Conservation (phyloP, 2,329 filamentous ascomycete species). For the Nemania sp. region DNA sequence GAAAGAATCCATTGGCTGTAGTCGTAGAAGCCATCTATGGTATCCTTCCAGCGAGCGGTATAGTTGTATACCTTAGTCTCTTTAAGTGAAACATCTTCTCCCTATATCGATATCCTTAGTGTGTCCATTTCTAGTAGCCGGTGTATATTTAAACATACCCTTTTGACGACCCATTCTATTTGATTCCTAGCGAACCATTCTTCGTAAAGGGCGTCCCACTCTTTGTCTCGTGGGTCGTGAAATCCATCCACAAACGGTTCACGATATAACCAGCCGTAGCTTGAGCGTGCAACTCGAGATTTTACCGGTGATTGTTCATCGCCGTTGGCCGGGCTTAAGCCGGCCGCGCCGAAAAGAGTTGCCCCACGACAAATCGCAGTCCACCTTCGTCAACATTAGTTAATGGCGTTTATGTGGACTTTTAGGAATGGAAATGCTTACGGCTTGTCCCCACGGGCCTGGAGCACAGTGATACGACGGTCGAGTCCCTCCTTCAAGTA, state of each 20-base stretch:
- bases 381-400: slow-evolving; percentile 26
- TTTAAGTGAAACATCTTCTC: slow-evolving; percentile 22
- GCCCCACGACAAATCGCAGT: slow-evolving; percentile 41
- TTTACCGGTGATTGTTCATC: neutral
- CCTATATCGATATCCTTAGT: slow-evolving; percentile 6
- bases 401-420: neutral
- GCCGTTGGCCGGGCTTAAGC: neutral
- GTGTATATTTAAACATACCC: neutral
- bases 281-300: slow-evolving; percentile 24
- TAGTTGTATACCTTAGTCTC: neutral
- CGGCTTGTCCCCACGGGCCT: slow-evolving; percentile 28
- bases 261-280: neutral
- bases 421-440: slow-evolving; percentile 1
- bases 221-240: slow-evolving; percentile 19
- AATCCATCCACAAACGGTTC: neutral
- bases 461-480: slow-evolving; percentile 10
- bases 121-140: too few species aligned
- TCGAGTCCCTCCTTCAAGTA: slow-evolving; percentile 12
- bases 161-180: slow-evolving; percentile 22
- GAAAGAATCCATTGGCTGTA: neutral
- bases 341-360: slow-evolving; percentile 15
- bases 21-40: neutral
- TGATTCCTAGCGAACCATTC: slow-evolving; percentile 8
- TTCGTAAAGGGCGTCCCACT: neutral
- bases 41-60: neutral